Evolutionary conservation across 2,329 filamentous ascomycete species (phyloP), one percentile per base, ranked within the genome.

Genomic region (Exophiala lecanii-corni): DNA sequence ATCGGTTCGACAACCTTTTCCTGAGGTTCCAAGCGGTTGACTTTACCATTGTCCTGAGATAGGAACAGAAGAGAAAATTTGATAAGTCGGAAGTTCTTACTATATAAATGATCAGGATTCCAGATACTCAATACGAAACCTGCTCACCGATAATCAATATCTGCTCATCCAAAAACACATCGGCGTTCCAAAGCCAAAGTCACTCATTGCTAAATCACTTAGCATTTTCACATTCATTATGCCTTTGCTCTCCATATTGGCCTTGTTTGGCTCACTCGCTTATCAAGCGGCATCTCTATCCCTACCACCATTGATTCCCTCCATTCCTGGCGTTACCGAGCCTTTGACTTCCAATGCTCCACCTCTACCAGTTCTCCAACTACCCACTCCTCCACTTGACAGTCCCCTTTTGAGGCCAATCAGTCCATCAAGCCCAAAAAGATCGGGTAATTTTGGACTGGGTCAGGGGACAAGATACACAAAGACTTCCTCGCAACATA

Each of bases 361-460:
- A 28, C 75, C 77, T 9, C 61, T 80, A 18, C 77, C 78, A 3
- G 73, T 81, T 42, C 61, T 82, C 9, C 77, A 81, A 55, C 41
- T 76, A 3, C 78, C 77, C 2, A 78, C 74, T n/a, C 77, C 77
- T 36, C 71, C 77, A 0, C 59, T 80, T n/a, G 62, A 67, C 2
- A 76, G 73, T 51, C 70, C 69, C 6, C 71, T 5, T 79, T 79
- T 47, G 65, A 63, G 9, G 63, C 68, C 2, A 75, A 72, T 56
- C 64, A 75, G 47, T 26, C 23, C 6, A 71, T 81, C 57, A 75
- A 74, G 63, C 78, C 78, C 19, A 81, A 81, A 72, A 81, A 81
- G 66, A 76, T 81, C 57, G 78, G 76, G 0, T 80, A 80, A 61
- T 80, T 81, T 63, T 81, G 76, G 76, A 79, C 76, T 39, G 77